A percentile compares a stretch with the other conserved stretches of the same genome.
Conservation (phyloP, 164 flowering plant genomes). For the Vitis vinifera region DNA sequence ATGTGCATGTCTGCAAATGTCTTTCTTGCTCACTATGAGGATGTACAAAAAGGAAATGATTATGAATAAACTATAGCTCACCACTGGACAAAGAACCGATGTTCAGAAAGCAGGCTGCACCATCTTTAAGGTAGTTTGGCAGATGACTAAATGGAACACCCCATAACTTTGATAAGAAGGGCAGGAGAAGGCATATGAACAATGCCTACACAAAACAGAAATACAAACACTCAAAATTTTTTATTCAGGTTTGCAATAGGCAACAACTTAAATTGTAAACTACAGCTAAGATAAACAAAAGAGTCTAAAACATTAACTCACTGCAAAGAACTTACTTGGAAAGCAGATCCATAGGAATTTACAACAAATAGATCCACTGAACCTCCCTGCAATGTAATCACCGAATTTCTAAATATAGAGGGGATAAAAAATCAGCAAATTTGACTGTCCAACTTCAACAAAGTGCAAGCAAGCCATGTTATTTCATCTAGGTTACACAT, state of each 20-base stretch:
- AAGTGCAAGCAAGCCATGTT: neutral
- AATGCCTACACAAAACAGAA: conserved; percentile 57
- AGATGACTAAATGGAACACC: conserved; percentile 86
- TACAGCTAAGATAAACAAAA: neutral
- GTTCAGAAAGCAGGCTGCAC: conserved; percentile 92
- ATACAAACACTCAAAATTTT: neutral
- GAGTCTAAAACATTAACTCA: neutral
- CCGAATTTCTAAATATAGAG: neutral
- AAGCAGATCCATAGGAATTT: conserved; percentile 94
- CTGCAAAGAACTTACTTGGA: conserved; percentile 59
- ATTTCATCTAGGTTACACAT: too few species aligned
- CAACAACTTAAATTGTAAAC: neutral
- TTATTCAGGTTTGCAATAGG: neutral
- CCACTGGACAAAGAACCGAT: conserved; percentile 66
- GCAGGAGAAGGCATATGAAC: conserved; percentile 82
- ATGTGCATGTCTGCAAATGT: too few species aligned
- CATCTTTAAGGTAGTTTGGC: conserved; percentile 78
- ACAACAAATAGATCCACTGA: conserved; percentile 91
- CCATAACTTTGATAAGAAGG: conserved; percentile 91
- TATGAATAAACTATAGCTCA: conserved; percentile 22
- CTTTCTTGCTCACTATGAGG: too few species aligned
- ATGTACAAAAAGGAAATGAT: neutral
- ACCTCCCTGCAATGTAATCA: conserved; percentile 59
- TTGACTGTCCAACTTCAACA: neutral
- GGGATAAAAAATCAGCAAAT: neutral